phyloP scores from a whole-genome alignment of 345 rosid genomes.

The Lenwebbia sp. region DNA sequence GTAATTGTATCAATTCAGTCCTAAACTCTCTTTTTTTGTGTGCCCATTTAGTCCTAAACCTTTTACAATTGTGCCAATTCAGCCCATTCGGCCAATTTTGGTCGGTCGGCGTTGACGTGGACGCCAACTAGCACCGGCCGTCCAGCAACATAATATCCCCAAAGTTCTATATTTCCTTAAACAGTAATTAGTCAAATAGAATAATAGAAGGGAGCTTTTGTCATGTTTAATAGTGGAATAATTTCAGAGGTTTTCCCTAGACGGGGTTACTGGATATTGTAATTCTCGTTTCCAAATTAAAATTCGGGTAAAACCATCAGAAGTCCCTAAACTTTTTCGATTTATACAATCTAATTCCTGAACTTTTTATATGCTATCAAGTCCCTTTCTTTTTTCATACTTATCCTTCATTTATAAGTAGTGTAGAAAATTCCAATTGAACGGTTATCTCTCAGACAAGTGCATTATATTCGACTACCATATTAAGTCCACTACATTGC shows the following conservation, averaged over 20 bases:
- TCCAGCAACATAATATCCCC: too few relatives aligned
- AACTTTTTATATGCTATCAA: neutral
- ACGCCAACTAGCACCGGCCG: too few relatives aligned
- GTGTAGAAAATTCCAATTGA: neutral
- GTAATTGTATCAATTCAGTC: too few relatives aligned
- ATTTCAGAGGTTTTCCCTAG: too few relatives aligned
- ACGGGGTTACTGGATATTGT: too few relatives aligned
- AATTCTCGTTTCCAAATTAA: neutral
- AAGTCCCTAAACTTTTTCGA: neutral
- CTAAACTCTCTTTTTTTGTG: too few relatives aligned
- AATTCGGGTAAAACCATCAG: neutral
- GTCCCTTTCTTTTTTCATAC: neutral
- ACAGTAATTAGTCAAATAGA: neutral
- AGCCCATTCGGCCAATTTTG: too few relatives aligned
- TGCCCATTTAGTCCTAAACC: too few relatives aligned
- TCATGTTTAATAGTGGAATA: neutral
- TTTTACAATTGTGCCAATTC: too few relatives aligned
- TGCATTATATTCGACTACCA: neutral
- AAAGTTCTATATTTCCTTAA: neutral
- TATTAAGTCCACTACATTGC: neutral
- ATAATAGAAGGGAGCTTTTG: neutral
- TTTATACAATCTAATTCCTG: neutral
- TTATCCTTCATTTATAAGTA: neutral
- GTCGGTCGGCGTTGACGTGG: rapidly evolving
- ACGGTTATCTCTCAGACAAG: neutral